Conservation (phyloP, 208 protist species). For the Crithidia fasciculata region DNA sequence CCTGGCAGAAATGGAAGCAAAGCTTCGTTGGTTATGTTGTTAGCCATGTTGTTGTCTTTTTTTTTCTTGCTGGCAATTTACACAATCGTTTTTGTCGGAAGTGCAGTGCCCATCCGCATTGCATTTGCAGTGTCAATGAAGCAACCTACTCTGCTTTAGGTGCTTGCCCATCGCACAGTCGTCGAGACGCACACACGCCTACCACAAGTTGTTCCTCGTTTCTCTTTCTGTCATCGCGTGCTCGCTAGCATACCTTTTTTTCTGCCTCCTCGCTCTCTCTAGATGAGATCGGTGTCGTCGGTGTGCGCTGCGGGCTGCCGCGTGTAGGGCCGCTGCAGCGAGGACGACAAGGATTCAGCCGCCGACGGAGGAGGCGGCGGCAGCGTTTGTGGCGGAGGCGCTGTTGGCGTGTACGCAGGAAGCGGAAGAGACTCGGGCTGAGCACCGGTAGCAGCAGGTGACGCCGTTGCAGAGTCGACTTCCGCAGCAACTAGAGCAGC, state of each 20-base stretch:
- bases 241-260: background rate
- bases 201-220: background rate
- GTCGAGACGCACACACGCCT: no score
- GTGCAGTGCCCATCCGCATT: no score
- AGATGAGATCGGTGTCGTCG: constrained; percentile 26
- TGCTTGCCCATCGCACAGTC: no score
- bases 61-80: no score
- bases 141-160: no score
- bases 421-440: background rate
- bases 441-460: background rate
- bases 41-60: no score
- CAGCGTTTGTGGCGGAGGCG: background rate
- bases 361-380: background rate
- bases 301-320: background rate
- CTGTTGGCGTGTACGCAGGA: background rate
- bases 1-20: no score
- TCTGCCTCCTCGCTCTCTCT: background rate
- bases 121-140: no score
- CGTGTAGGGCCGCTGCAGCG: background rate
- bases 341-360: background rate
- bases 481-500: no score
- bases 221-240: background rate
- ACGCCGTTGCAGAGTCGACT: no score
- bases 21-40: no score
- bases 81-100: no score